Evolutionary conservation across 2,329 filamentous ascomycete genomes (phyloP), one percentile per base, ranked within the genome.

Genomic region (Cyclaneusma minus): DNA sequence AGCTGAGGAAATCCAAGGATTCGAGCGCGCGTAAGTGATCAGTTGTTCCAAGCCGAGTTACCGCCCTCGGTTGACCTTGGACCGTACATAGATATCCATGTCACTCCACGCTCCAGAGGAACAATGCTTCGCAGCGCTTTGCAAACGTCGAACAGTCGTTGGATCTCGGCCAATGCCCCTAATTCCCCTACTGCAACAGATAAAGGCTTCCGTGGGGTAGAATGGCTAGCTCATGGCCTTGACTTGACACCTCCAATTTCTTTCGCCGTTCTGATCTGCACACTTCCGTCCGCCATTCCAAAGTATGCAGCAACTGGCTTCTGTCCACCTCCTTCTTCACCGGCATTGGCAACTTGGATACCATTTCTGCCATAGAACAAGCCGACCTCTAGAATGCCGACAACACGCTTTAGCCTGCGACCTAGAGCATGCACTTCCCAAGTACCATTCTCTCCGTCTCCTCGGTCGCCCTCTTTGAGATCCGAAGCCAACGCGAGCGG

Each of bases 221-320:
- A 22, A 22, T 22, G n/a, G 6, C 14, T 22, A n/a, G 7, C 12
- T 31, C 30, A 40, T 28, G 41, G 39, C 20, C 32, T 32, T 27
- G 42, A 44, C 29, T 43, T 45, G 8, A 41, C 32, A 7, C 37
- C 37, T 24, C 29, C 27, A 19, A 41, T 27, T 14, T 47, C 44
- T 18, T 42, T 46, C 10, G 58, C 57, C 33, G 46, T 50, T 36
- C 60, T 47, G 24, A 75, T 58, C 42, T 73, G 55, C 9, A 80
- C 74, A 7, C 58, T 61, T 3, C 80, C 80, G 44, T 82, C 79
- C 22, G 77, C 68, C 70, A 89, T 80, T 18, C 89, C 89, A 54
- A 95, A 98, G 56, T 95, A 98, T 13, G 83, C 85, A 15, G 84
- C 84, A 8, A 94, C 66, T 0, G 89, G 89, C 56, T 87, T 92